phyloP scores from a whole-genome alignment of 2,329 filamentous ascomycete species.

The Stylonectria norvegica region DNA sequence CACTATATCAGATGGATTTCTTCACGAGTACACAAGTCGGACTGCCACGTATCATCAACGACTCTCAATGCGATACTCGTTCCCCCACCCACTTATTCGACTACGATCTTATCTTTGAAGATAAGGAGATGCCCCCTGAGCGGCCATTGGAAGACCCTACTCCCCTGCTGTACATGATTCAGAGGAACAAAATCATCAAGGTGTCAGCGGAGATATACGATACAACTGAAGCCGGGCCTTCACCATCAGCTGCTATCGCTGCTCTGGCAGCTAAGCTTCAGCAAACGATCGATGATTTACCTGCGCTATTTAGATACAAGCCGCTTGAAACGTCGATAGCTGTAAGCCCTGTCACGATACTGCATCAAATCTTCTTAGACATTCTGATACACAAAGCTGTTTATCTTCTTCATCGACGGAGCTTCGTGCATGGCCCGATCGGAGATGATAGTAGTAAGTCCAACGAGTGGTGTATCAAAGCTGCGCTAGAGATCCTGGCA shows the following conservation, averaged over 20 bases:
- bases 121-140: conserved; percentile 3
- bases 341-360: conserved; percentile 3
- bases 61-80: conserved; percentile 14
- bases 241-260: neutral
- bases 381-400: conserved; percentile 7
- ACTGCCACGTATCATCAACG: conserved; percentile 18
- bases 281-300: conserved; percentile 1
- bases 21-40: conserved; percentile 19
- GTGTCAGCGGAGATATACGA: conserved; percentile 8
- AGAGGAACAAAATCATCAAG: conserved; percentile 4
- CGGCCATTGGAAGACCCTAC: conserved; percentile 4
- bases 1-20: conserved; percentile 18
- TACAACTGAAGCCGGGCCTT: conserved; percentile 4
- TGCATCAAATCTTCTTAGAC: conserved; percentile 5
- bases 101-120: conserved; percentile 3
- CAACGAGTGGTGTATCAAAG: conserved; percentile 7
- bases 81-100: conserved; percentile 10
- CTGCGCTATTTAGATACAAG: conserved; percentile 1
- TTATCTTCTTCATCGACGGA: conserved; percentile 10
- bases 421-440: conserved; percentile 1
- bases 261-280: conserved; percentile 4
- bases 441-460: conserved; percentile 2
- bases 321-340: conserved; percentile 4
- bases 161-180: conserved; percentile 3
- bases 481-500: conserved; percentile 12